A percentile compares a stretch with the other conserved stretches of the same genome.
Evolutionary conservation across 352 stramenopile genomes (phyloP).

Genomic region (Pythium plurisporium): DNA sequence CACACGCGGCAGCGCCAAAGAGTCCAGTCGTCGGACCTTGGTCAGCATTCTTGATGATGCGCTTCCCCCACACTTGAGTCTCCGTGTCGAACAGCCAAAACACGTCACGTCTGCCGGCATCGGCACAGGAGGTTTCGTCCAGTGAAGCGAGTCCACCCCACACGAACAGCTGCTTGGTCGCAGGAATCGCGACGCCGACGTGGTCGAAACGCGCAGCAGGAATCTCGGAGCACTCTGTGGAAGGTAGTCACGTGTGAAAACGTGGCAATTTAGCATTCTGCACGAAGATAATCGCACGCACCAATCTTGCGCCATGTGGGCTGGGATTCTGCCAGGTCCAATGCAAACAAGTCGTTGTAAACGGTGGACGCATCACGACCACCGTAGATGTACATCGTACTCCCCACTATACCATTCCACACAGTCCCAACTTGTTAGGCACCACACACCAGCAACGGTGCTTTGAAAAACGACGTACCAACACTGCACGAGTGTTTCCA

Average conservation of each 20-base stretch:
- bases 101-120: slow-evolving; percentile 10
- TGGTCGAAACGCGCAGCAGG: slow-evolving; percentile 48
- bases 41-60: slow-evolving; percentile 34
- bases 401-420: slow-evolving; percentile 36
- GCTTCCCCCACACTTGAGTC: slow-evolving; percentile 32
- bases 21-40: slow-evolving; percentile 30
- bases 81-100: slow-evolving; percentile 58
- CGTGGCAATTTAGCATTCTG: not conserved
- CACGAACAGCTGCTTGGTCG: slow-evolving; percentile 47
- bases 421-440: not conserved
- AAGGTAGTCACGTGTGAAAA: not conserved
- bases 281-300: slow-evolving; percentile 11
- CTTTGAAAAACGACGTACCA: slow-evolving; percentile 37
- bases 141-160: slow-evolving; percentile 59
- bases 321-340: slow-evolving; percentile 41
- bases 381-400: slow-evolving; percentile 65
- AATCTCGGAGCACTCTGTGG: slow-evolving; percentile 14
- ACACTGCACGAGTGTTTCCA: slow-evolving; percentile 72
- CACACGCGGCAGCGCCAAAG: slow-evolving; percentile 41
- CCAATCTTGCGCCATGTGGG: slow-evolving; percentile 50
- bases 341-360: slow-evolving; percentile 62
- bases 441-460: too few species aligned
- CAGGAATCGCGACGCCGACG: slow-evolving; percentile 39
- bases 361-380: slow-evolving; percentile 64
- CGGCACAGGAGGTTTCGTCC: slow-evolving; percentile 3